Conservation (phyloP, 2,329 filamentous ascomycete species). For the Huntiella bhutanensis region DNA sequence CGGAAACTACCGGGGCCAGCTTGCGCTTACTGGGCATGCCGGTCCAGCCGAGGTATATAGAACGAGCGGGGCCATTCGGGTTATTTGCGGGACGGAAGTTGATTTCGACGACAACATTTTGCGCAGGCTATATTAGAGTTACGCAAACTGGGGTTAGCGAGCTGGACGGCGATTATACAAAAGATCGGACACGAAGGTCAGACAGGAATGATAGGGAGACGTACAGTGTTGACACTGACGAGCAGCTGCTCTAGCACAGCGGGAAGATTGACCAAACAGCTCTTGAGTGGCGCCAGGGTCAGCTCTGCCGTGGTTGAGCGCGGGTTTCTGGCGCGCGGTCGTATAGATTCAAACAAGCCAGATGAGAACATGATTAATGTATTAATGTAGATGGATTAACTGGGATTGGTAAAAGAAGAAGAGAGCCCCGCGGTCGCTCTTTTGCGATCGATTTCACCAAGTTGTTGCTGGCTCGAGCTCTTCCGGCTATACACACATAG, state of each 20-base stretch:
- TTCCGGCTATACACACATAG: too few relatives aligned
- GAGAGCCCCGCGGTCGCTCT: too few relatives aligned
- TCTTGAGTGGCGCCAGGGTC: slow-evolving; percentile 73
- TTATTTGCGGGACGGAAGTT: slow-evolving; percentile 40
- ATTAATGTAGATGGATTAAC: too few relatives aligned
- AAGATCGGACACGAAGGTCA: background rate
- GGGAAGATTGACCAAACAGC: slow-evolving; percentile 85
- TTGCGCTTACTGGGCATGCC: slow-evolving; percentile 90
- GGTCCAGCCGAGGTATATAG: slow-evolving; percentile 85
- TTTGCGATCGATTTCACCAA: too few relatives aligned
- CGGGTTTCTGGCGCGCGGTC: slow-evolving; percentile 25
- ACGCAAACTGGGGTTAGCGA: slow-evolving; percentile 7
- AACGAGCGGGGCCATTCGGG: slow-evolving; percentile 33
- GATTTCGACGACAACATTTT: slow-evolving; percentile 93
- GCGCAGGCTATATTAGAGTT: slow-evolving; percentile 43
- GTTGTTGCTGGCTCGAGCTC: too few relatives aligned
- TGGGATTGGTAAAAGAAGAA: too few relatives aligned
- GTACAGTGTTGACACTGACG: slow-evolving; percentile 74
- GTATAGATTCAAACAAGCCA: slow-evolving; percentile 10
- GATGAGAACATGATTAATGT: slow-evolving; percentile 7
- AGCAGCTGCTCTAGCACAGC: slow-evolving; percentile 66
- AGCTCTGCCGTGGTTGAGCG: slow-evolving; percentile 62
- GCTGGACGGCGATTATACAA: too few relatives aligned
- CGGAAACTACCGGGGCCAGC: slow-evolving; percentile 50
- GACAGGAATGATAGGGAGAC: slow-evolving; percentile 16